Percentiles rank a stretch among this genome's conserved stretches.
Evolutionary conservation across 768 basidiomycete species (phyloP).

Genomic region (Lactarius evosmus): DNA sequence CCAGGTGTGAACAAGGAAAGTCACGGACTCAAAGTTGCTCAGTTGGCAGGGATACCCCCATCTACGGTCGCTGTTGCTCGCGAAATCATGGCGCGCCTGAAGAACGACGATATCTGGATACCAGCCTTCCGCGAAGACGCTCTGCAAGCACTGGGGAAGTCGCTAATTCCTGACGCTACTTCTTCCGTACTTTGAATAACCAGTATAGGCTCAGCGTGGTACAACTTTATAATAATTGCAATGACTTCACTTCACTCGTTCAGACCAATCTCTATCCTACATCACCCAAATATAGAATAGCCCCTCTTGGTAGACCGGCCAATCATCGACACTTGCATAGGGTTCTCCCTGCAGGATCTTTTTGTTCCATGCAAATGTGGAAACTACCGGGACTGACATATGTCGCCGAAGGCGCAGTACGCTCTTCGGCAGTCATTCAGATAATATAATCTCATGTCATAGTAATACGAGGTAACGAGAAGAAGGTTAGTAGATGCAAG

Average conservation of each 20-base stretch:
- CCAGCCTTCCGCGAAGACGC: not conserved
- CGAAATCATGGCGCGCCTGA: slow-evolving; percentile 46
- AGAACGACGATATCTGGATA: slow-evolving; percentile 25
- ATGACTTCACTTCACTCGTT: not conserved
- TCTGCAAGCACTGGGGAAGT: slow-evolving; percentile 24
- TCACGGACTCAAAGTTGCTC: slow-evolving; percentile 87
- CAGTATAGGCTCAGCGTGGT: not conserved
- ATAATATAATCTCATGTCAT: not conserved
- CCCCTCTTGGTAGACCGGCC: not conserved
- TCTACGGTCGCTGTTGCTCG: slow-evolving; percentile 58
- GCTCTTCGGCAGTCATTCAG: not conserved
- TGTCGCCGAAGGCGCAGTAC: not conserved
- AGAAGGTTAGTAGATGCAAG: slow-evolving; percentile 7
- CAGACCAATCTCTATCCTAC: not conserved
- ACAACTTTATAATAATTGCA: not conserved
- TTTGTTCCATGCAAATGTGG: not conserved
- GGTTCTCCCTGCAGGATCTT: not conserved
- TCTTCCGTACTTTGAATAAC: not conserved
- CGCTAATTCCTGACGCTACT: slow-evolving; percentile 12
- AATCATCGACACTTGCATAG: not conserved
- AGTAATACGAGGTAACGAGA: not conserved
- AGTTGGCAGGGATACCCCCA: slow-evolving; percentile 78
- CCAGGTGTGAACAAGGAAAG: slow-evolving; percentile 89
- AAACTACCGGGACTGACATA: not conserved
- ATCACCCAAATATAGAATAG: not conserved